These are phyloP conservation scores for Dothistroma pini DNA, from an alignment of 2,329 filamentous ascomycete species.

Conservation along the genomic window DNA sequence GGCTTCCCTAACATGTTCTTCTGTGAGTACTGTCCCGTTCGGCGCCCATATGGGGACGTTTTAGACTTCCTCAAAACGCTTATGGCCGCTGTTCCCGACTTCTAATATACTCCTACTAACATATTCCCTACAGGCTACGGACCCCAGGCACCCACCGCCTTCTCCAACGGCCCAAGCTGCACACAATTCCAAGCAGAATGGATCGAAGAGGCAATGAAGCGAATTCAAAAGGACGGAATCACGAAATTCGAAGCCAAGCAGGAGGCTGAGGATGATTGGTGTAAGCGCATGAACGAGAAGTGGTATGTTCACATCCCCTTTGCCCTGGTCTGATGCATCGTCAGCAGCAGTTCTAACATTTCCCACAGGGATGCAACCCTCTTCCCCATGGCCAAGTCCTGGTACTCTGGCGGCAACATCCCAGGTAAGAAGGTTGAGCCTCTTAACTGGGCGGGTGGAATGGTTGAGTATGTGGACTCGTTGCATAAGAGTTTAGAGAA, in stretches of 20 bases:
- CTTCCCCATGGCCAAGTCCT: conserved; percentile 32
- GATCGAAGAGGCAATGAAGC: conserved; percentile 43
- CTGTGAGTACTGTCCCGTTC: no score
- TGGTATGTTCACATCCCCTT: conserved; percentile 18
- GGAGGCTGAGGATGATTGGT: conserved; percentile 44
- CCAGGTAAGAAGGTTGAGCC: conserved; percentile 46
- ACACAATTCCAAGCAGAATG: conserved; percentile 42
- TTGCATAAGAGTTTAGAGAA: conserved; percentile 30
- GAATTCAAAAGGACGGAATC: conserved; percentile 38
- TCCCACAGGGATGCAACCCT: conserved; percentile 36
- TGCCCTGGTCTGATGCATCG: conserved; percentile 10
- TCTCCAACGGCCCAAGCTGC: conserved; percentile 46
- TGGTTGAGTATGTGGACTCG: conserved; percentile 33
- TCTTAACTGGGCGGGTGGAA: conserved; percentile 43
- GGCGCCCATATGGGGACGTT: no score
- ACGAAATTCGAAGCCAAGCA: conserved; percentile 36
- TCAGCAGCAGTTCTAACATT: conserved; percentile 10
- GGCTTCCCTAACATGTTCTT: conserved; percentile 35
- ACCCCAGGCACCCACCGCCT: conserved; percentile 46
- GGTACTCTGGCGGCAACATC: conserved; percentile 42
- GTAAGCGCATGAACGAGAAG: conserved; percentile 20
- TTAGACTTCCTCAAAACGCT: no score
- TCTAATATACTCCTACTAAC: no score
- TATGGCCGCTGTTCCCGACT: no score
- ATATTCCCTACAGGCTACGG: conserved; percentile 37